Base-by-base conservation (phyloP, 78 protist species). In the Dictyostelium brefeldianum region DNA sequence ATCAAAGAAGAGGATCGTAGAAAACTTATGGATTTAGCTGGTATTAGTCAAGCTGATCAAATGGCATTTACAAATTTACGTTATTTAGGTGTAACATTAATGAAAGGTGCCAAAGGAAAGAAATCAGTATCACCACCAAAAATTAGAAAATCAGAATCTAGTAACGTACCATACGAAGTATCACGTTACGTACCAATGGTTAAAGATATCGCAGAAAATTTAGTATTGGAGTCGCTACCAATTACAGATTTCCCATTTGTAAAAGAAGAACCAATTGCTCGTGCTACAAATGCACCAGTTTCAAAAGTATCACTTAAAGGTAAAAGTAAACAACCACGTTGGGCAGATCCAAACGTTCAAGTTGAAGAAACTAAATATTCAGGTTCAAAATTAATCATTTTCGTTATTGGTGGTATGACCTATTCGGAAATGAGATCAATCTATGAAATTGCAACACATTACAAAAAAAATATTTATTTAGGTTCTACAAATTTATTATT, bases 401-500 rank as follows among this genome's bases (percentile, higher is more conserved):
- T 91, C 22, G 77, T 96, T 0, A 69, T 83, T 27, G 98, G 98
- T 70, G 98, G 98, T 69, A 83, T 94, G 93, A 75, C 96, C 1
- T 83, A 69, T 79, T 89, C 95, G 0, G 98, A 96, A 78, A 93
- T 94, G 95, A 56, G 98, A 25, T 56, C 94, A 14, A 94, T 89
- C 65, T 90, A 94, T 78, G 98, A 96, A 47, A 25, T 96, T 9
- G 31, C 94, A 10, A 36, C 80, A 27, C 54, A 90, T 78, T 79
- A 78, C n/a, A 89, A 92, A 87, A 81, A 94, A 47, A 84, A 89
- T 54, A 73, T 91, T 46, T 81, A 81, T 64, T 77, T 95, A 27
- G 97, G 97, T 36, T 83, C 95, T 11, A 90, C 71, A 7, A 74
- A 57, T 64, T 59, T 87, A 10, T 48, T 87, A 10, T 27, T 87